Percentiles rank a stretch among this genome's conserved stretches.
Conservation (phyloP, 2,329 filamentous ascomycete genomes). For the Chrysoporthe austroafricana region DNA sequence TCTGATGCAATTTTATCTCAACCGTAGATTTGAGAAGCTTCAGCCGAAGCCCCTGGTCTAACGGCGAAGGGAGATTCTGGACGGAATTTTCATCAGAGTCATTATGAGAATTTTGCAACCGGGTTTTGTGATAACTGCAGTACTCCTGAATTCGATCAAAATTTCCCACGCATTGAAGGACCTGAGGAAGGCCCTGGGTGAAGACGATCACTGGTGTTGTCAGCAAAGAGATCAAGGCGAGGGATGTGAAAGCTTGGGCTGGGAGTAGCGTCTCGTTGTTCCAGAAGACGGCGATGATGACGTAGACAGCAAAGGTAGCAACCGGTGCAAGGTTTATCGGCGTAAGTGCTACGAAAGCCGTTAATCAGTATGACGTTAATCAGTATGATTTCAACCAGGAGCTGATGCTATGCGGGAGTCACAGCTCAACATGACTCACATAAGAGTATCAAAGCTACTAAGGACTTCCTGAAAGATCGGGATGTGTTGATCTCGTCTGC, state of each 20-base stretch:
- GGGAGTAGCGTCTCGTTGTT: conserved; percentile 27
- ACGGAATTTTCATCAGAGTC: no score
- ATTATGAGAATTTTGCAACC: no score
- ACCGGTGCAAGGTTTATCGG: conserved; percentile 28
- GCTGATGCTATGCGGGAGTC: conserved; percentile 38
- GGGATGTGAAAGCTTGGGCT: conserved; percentile 30
- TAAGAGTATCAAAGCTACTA: conserved; percentile 34
- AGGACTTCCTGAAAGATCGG: conserved; percentile 39
- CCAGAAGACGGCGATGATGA: conserved; percentile 32
- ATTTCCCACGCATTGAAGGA: conserved; percentile 31
- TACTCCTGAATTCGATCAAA: conserved; percentile 33
- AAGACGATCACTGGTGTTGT: conserved; percentile 29
- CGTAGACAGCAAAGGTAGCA: conserved; percentile 35
- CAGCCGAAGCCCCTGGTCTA: no score
- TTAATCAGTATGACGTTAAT: no score
- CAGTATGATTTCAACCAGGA: not conserved
- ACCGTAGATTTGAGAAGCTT: no score
- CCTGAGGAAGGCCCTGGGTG: conserved; percentile 30
- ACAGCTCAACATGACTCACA: no score
- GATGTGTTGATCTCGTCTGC: conserved; percentile 42
- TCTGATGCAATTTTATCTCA: no score
- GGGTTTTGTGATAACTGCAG: not conserved
- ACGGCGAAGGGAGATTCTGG: no score
- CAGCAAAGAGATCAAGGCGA: conserved; percentile 33
- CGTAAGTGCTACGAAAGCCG: no score